Base-by-base conservation (phyloP, 768 basidiomycete species). In the Lactifluus piperatus region DNA sequence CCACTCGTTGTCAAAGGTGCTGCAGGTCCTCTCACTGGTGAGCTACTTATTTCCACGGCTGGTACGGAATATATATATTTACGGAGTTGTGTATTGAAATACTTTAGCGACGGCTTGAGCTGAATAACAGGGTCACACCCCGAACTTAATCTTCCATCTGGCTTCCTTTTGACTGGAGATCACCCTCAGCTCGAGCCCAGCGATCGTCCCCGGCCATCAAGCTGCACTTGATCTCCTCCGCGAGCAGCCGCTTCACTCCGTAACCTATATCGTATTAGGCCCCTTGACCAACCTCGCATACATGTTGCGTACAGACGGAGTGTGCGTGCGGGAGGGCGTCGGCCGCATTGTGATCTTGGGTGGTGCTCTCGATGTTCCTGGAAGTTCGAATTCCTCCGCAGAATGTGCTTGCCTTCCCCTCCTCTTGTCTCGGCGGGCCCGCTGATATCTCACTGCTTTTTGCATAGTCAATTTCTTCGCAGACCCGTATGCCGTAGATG, bases 331-430 rank as follows among this genome's bases (percentile, higher is more conserved):
- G 8, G 71, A 78, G 13, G 80, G 81, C 44, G 79, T 91, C 29
- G 89, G 84, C 5, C 79, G 84, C 18, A 74, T 97, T 8, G 73
- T 94, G 22, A 85, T 84, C 69, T 95, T 97, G 92, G 94, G 94
- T n/a, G 94, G 92, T 14, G 88, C 92, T 2, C 70, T 97, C 24
- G 91, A 94, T 63, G 88, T 91, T 32, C 91, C 94, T 0, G 94
- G 94, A 3, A 97, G 95, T 65, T 87, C 85, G 0, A 82, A 77
- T 26, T 82, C 91, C 8, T 77, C 81, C 3, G 87, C 92, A 58
- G 94, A 97, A 71, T 95, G 93, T 90, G 72, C 71, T 83, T 18
- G 69, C 34, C 37, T 57, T 26, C 20, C 44, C 26, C 26, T 57
- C 26, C n/a, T 48, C 9, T 46, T 34, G 44, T 20, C 20, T 26